Conservation (phyloP, 2,329 filamentous ascomycete genomes). For the Hymenoscyphus fraxineus region DNA sequence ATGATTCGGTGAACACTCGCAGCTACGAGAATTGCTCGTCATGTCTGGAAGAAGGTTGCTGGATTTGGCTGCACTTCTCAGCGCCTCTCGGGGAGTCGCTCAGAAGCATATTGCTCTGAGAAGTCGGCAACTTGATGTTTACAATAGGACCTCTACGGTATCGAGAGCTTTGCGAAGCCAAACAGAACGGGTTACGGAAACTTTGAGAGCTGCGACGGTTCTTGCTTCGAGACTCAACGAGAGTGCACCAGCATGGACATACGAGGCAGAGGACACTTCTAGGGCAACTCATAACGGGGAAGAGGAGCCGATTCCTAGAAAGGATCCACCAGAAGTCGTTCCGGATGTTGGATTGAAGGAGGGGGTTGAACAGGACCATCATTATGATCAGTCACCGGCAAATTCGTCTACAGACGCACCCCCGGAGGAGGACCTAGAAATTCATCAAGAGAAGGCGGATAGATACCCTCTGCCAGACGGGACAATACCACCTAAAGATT, state of each 20-base stretch:
- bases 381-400: constrained; percentile 42
- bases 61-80: constrained; percentile 67
- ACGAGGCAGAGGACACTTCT: constrained; percentile 18
- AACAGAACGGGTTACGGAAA: constrained; percentile 58
- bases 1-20: constrained; percentile 22
- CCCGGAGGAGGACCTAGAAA: constrained; percentile 38
- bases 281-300: constrained; percentile 22
- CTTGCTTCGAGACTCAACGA: constrained; percentile 57
- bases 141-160: constrained; percentile 60
- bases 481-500: constrained; percentile 42
- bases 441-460: constrained; percentile 45
- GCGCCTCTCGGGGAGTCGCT: constrained; percentile 65
- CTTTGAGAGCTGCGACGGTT: constrained; percentile 56
- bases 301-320: constrained; percentile 23
- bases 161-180: constrained; percentile 59
- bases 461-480: constrained; percentile 46
- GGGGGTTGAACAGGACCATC: constrained; percentile 47
- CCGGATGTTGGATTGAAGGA: constrained; percentile 25
- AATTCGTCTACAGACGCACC: constrained; percentile 39
- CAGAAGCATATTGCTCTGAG: constrained; percentile 58
- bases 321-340: constrained; percentile 31
- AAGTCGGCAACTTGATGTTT: constrained; percentile 56
- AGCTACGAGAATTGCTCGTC: constrained; percentile 8
- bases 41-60: constrained; percentile 62
- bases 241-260: constrained; percentile 30